These are phyloP conservation scores for Hericium alpestre DNA, from an alignment of 768 basidiomycete species.

Conservation along the genomic window DNA sequence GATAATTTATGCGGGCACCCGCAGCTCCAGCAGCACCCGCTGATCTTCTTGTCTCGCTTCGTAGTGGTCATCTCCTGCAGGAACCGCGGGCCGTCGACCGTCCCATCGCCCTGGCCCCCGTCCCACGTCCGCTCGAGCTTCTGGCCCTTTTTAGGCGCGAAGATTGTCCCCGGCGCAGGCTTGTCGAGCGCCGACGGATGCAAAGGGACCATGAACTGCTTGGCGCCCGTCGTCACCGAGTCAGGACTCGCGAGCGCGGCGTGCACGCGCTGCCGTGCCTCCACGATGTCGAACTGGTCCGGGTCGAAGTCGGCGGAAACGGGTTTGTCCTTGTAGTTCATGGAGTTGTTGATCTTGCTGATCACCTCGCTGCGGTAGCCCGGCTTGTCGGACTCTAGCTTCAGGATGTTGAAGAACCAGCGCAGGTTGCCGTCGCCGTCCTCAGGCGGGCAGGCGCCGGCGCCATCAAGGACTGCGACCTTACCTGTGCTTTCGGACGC, in stretches of 20 bases:
- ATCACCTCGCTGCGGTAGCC: not conserved
- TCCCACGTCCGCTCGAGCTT: not conserved
- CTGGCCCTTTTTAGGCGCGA: not conserved
- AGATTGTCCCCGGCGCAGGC: not conserved
- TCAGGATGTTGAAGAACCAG: not conserved
- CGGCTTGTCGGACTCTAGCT: not conserved
- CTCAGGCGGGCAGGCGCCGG: constrained; percentile 1
- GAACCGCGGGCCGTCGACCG: not conserved
- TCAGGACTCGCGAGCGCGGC: not conserved
- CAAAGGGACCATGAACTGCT: not conserved
- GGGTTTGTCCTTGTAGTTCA: not conserved
- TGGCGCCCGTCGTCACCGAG: not conserved
- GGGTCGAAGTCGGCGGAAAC: not conserved
- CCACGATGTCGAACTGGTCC: not conserved
- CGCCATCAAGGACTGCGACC: not conserved
- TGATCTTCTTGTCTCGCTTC: not conserved
- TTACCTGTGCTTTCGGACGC: not conserved
- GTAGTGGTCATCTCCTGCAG: not conserved
- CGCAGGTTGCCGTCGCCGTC: not conserved
- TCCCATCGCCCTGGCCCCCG: not conserved
- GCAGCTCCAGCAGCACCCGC: not conserved
- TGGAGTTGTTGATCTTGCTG: not conserved
- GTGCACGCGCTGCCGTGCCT: not conserved
- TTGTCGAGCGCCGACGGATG: not conserved
- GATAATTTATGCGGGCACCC: not conserved